A percentile compares a stretch with the other conserved stretches of the same genome.
These are phyloP conservation scores for Penicillium diatomitis DNA, from an alignment of 495 filamentous ascomycete species.

Conservation along the genomic window DNA sequence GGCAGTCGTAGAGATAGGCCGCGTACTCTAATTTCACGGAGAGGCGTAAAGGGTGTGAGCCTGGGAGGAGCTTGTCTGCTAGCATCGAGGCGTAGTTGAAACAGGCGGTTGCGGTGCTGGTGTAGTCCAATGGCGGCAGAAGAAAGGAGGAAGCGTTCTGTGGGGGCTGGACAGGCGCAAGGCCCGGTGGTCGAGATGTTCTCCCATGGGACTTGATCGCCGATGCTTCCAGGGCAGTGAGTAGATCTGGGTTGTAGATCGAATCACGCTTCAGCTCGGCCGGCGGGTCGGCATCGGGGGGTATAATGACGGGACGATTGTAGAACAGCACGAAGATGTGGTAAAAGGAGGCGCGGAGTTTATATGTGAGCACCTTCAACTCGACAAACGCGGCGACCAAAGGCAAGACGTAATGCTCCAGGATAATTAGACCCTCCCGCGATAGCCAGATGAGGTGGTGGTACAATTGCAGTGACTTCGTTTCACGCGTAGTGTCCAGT, in stretches of 20 bases:
- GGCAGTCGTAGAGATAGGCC: slow-evolving; percentile 92
- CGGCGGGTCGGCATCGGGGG: slow-evolving; percentile 31
- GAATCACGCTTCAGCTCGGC: slow-evolving; percentile 17
- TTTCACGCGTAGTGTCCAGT: slow-evolving; percentile 66
- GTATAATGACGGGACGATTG: slow-evolving; percentile 56
- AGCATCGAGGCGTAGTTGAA: slow-evolving; percentile 72
- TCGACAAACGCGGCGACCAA: slow-evolving; percentile 62
- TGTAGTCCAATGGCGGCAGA: slow-evolving; percentile 71
- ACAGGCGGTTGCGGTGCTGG: slow-evolving; percentile 66
- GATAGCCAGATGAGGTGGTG: slow-evolving; percentile 95
- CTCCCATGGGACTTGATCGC: slow-evolving; percentile 1
- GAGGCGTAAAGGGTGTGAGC: slow-evolving; percentile 80
- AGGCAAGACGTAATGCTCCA: slow-evolving; percentile 80
- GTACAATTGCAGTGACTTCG: slow-evolving; percentile 71
- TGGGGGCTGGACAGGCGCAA: slow-evolving; percentile 38
- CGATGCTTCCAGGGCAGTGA: slow-evolving; percentile 4
- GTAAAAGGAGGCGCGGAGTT: slow-evolving; percentile 87
- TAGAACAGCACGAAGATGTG: slow-evolving; percentile 97
- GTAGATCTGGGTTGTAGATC: slow-evolving; percentile 17
- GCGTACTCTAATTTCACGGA: slow-evolving; percentile 88
- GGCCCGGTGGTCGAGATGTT: slow-evolving; percentile 27
- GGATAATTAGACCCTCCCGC: slow-evolving; percentile 76
- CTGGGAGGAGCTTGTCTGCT: slow-evolving; percentile 66
- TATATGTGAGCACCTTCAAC: slow-evolving; percentile 79
- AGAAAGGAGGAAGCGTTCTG: slow-evolving; percentile 55